Evolutionary conservation across 805 yeast genomes (phyloP), one percentile per base, ranked within the genome.

Genomic region (Cyberlindnera americana): DNA sequence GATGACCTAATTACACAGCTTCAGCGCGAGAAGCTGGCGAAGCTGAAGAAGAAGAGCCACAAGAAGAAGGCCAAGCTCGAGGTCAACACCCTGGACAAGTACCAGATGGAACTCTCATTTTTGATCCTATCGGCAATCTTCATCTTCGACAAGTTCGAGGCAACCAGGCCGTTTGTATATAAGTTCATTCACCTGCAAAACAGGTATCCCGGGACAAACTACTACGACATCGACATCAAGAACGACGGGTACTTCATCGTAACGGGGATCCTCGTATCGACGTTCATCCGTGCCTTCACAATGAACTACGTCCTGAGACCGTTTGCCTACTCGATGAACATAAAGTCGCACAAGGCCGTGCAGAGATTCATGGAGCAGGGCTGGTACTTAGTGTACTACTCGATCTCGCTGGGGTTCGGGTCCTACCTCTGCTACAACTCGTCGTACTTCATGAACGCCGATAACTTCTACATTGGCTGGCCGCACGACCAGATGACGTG

Each of bases 291-390:
- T 47, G 72, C 83, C 5, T 59, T 72, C n/a, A 49, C 75, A 25
- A 81, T 86, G 80, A 69, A 72, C 37, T 73, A 64, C 47, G 48
- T 76, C 9, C 70, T 83, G 35, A 68, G 65, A 38, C 88, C 90
- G 15, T 53, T 79, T 34, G 87, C 87, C 2, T 36, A 35, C 17
- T 37, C 33, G 8, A 57, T 66, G 33, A 65, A 73, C 18, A 77
- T 84, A 35, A 60, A 60, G 28, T 62, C 70, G 3, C 59, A 57
- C 13, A 80, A 78, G 51, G 74, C 82, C 1, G 65, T 69, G 17
- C 75, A 75, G 40, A 72, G 96, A 42, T 88, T 85, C 56, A 83
- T 87, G 41, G 96, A 88, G 62, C 96, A 88, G 66, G 80, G 87
- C 36, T 89, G 96, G 96, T 67, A 76, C 24, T 58, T 77, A 14